Percentiles rank a stretch among this genome's conserved stretches.
phyloP scores from a whole-genome alignment of 139 green algal species.

The Coelastrella sp. region DNA sequence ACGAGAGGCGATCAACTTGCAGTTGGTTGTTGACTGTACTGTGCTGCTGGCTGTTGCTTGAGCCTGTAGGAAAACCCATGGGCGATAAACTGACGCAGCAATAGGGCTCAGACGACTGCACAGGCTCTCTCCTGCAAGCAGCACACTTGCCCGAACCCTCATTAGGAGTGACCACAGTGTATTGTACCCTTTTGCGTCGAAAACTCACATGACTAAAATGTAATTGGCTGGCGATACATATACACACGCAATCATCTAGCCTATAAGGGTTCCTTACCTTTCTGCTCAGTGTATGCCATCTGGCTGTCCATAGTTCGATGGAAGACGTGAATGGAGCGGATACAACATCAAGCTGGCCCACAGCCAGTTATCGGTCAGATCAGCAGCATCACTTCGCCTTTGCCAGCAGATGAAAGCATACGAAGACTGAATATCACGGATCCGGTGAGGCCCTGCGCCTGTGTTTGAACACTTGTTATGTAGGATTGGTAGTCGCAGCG shows the following conservation, averaged over 20 bases:
- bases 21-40: neutral
- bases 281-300: neutral
- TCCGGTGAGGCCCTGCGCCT: conserved; percentile 1
- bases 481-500: neutral
- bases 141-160: neutral
- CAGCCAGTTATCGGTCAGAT: neutral
- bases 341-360: neutral
- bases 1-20: neutral
- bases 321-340: neutral
- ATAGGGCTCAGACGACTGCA: too few relatives aligned
- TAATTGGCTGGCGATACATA: too few relatives aligned
- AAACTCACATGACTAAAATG: neutral
- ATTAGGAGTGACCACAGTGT: neutral
- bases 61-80: too few relatives aligned
- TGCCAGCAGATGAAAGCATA: neutral
- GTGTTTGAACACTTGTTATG: too few relatives aligned
- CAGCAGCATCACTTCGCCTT: neutral
- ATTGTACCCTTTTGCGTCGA: neutral
- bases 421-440: neutral
- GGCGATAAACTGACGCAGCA: too few relatives aligned
- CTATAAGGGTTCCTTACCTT: neutral
- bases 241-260: neutral
- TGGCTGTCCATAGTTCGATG: neutral
- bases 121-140: too few relatives aligned
- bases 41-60: too few relatives aligned